Base-by-base conservation (phyloP, 768 basidiomycete genomes). In the Auriscalpium microsporum region DNA sequence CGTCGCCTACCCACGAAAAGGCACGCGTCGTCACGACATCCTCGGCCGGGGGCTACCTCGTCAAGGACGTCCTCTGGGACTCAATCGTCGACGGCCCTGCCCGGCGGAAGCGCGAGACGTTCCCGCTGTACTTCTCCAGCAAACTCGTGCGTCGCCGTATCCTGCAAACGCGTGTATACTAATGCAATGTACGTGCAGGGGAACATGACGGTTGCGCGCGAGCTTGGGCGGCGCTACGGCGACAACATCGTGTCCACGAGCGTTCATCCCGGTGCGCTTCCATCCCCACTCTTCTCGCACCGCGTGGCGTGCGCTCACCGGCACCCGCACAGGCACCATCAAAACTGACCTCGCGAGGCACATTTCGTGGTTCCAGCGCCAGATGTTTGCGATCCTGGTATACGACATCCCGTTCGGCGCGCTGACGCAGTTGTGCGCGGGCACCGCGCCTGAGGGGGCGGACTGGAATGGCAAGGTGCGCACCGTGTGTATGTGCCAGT, bases 1-100 rank as follows among this genome's bases (percentile, higher is more conserved):
- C 65, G 13, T 63, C 72, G 11, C 63, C 72, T 1, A 75, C 75
- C 28, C 49, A 36, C 46, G 67, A 71, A 45, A 73, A 73, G 44
- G 65, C 71, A 2, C 78, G 81, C 47, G 67, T 82, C 28, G 66
- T 81, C 40, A 77, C 69, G 10, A 69, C 71, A 11, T 72, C 77
- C 11, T 78, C 80, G 5, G 58, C 68, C 3, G 71, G 59, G 1
- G 69, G 71, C 47, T 62, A 68, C 52, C 46, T 72, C 35, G 64
- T 59, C n/a, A 48, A 60, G n/a, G 54, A 38, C 6, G 59, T 81
- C 52, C 47, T 74, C 55, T 78, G 67, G 57, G 69, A 72, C n/a
- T 69, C 76, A 0, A 50, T 73, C 51, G 56, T 53, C 42, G 70
- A 71, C 50, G 46, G 50, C 1, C 58, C 65, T 6, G 53, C 46